A percentile compares a stretch with the other conserved stretches of the same genome.
These are phyloP conservation scores for Tylopilus intermedius DNA, from an alignment of 768 basidiomycete species.

Conservation along the genomic window DNA sequence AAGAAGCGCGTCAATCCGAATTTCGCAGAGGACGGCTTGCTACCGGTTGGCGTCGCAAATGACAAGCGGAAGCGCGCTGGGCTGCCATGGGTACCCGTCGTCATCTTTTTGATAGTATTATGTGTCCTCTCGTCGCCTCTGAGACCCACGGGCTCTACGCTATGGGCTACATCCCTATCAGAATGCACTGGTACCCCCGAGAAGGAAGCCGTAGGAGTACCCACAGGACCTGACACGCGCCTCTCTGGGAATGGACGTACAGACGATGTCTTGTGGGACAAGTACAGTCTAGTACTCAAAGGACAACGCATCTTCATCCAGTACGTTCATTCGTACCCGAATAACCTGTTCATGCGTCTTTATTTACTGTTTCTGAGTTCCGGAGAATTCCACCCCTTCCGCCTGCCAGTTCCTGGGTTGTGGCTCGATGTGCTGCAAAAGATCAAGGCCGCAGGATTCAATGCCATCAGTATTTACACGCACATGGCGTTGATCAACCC, in stretches of 20 bases:
- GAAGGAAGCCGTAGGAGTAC: background rate
- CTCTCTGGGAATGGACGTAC: conserved; percentile 32
- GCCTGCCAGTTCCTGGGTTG: conserved; percentile 70
- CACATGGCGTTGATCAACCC: conserved; percentile 81
- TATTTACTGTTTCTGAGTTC: conserved; percentile 41
- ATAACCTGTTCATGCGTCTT: background rate
- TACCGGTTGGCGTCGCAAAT: background rate
- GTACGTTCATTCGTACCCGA: conserved; percentile 37
- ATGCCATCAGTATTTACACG: conserved; percentile 70
- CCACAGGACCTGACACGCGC: background rate
- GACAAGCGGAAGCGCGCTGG: conserved; percentile 4
- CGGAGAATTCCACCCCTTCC: conserved; percentile 82
- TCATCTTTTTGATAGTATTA: conserved; percentile 12
- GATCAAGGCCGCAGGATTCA: conserved; percentile 75
- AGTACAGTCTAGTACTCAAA: conserved; percentile 63
- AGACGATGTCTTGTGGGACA: conserved; percentile 52
- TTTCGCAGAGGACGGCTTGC: background rate
- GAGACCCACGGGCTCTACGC: background rate
- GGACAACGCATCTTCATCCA: conserved; percentile 70
- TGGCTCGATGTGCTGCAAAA: conserved; percentile 85
- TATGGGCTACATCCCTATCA: background rate
- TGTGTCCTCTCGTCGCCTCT: conserved; percentile 15
- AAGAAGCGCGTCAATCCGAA: background rate
- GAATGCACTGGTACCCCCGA: conserved; percentile 20
- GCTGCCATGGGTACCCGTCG: conserved; percentile 13